These are phyloP conservation scores for Biscutella auriculata DNA, from an alignment of 441 rosid species.

Conservation along the genomic window DNA sequence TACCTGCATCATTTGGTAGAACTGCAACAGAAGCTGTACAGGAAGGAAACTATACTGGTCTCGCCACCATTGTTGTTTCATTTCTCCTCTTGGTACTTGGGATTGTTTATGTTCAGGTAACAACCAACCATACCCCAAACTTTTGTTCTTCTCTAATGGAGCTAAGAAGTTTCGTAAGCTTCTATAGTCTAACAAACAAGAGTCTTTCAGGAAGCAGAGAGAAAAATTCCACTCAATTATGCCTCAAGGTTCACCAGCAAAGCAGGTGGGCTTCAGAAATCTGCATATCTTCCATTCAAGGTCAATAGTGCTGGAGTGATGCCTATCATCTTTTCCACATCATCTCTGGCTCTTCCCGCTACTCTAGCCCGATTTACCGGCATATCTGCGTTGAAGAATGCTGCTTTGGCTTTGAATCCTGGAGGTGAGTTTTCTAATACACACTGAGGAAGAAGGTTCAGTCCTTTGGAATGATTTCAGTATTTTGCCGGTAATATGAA, in stretches of 20 bases:
- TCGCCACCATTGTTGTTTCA: constrained; percentile 51
- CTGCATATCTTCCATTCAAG: constrained; percentile 92
- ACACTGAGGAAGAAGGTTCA: background rate
- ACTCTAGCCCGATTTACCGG: constrained; percentile 93
- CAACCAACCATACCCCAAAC: background rate
- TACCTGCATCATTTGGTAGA: constrained; percentile 96
- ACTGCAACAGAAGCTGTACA: constrained; percentile 67
- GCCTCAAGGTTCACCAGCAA: constrained; percentile 82
- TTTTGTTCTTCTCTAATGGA: constrained; percentile 1
- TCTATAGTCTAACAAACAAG: constrained; percentile 20
- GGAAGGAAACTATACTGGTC: constrained; percentile 89
- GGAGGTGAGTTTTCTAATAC: constrained; percentile 45
- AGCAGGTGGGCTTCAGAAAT: constrained; percentile 72
- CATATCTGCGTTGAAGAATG: constrained; percentile 62
- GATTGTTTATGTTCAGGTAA: constrained; percentile 97
- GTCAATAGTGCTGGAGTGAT: constrained; percentile 96
- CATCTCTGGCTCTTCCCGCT: constrained; percentile 89
- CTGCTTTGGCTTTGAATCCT: constrained; percentile 76
- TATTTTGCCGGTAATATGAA: background rate
- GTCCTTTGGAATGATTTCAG: constrained; percentile 3
- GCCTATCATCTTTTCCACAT: constrained; percentile 96
- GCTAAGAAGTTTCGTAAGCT: constrained; percentile 11
- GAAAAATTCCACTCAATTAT: constrained; percentile 90
- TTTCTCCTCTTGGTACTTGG: constrained; percentile 76
- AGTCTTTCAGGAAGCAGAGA: constrained; percentile 88